Conservation (phyloP, 495 filamentous ascomycete genomes). For the Aspergillus egyptiacus region DNA sequence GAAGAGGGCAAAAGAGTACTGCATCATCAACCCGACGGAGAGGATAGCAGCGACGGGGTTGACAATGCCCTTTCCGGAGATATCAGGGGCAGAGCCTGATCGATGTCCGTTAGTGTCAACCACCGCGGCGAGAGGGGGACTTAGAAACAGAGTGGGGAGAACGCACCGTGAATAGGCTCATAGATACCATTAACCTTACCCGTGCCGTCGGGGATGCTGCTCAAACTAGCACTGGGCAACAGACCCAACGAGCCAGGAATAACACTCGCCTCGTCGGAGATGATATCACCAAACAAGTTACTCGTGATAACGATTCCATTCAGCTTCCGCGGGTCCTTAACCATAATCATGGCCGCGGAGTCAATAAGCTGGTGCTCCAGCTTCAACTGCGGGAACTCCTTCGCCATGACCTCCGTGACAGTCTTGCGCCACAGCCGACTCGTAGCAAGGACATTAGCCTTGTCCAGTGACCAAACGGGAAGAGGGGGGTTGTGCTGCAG, state of each 20-base stretch:
- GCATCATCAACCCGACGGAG: slow-evolving; percentile 51
- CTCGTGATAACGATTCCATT: slow-evolving; percentile 92
- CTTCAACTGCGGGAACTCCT: slow-evolving; percentile 85
- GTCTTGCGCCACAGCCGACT: slow-evolving; percentile 85
- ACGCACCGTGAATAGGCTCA: slow-evolving; percentile 91
- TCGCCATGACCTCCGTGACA: slow-evolving; percentile 66
- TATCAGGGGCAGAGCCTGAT: slow-evolving; percentile 48
- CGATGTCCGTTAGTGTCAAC: slow-evolving; percentile 11
- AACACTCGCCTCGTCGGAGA: slow-evolving; percentile 92
- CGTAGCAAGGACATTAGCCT: slow-evolving; percentile 95
- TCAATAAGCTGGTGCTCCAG: slow-evolving; percentile 91
- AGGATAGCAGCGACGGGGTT: slow-evolving; percentile 57
- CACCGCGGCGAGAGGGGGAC: no score
- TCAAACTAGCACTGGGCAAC: slow-evolving; percentile 82
- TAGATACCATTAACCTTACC: slow-evolving; percentile 68
- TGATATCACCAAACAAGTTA: slow-evolving; percentile 96
- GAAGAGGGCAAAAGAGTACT: slow-evolving; percentile 47
- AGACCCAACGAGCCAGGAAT: slow-evolving; percentile 90
- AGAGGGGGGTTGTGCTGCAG: slow-evolving; percentile 71
- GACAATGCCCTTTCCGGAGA: slow-evolving; percentile 83
- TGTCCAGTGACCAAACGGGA: slow-evolving; percentile 86
- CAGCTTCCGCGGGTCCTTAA: slow-evolving; percentile 85
- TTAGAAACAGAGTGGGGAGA: not conserved
- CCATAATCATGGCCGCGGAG: slow-evolving; percentile 92
- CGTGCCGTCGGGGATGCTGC: slow-evolving; percentile 72